These are phyloP conservation scores for Ceratocystis papillata DNA, from an alignment of 2,329 filamentous ascomycete genomes.

Conservation along the genomic window DNA sequence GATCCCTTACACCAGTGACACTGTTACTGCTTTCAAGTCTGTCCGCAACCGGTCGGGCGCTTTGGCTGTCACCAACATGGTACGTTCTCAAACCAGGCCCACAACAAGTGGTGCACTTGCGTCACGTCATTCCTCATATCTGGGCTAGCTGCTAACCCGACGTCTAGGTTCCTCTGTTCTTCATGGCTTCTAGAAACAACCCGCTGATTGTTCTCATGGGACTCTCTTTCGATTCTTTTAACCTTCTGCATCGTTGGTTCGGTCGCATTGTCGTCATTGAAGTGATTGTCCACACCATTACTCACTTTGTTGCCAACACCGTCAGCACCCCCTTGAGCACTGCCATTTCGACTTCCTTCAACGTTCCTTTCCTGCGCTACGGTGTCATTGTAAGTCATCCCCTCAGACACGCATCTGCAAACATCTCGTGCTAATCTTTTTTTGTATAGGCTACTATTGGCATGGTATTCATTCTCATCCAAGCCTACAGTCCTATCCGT, in stretches of 20 bases:
- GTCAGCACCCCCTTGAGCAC: constrained; percentile 9
- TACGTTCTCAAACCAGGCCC: constrained; percentile 32
- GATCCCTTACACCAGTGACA: constrained; percentile 47
- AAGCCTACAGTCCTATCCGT: constrained; percentile 58
- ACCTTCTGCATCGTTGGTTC: constrained; percentile 61
- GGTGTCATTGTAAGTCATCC: constrained; percentile 15
- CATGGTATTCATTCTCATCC: constrained; percentile 53
- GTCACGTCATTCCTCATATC: not conserved
- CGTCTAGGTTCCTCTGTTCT: constrained; percentile 52
- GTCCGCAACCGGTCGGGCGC: constrained; percentile 77
- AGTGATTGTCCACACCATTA: constrained; percentile 53
- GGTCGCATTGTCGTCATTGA: constrained; percentile 63
- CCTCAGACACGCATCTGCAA: constrained; percentile 11
- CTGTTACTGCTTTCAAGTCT: constrained; percentile 39
- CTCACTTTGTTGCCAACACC: constrained; percentile 23
- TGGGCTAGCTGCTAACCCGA: not conserved
- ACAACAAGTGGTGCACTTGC: no score
- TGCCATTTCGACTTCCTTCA: constrained; percentile 16
- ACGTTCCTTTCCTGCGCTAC: constrained; percentile 18
- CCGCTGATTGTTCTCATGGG: constrained; percentile 70
- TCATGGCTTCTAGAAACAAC: constrained; percentile 88
- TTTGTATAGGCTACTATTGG: constrained; percentile 43
- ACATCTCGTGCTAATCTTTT: not conserved
- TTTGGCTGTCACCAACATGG: constrained; percentile 78
- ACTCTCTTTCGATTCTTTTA: constrained; percentile 94